Base-by-base conservation (phyloP, 2,329 filamentous ascomycete genomes). In the Metarhizium robertsii region DNA sequence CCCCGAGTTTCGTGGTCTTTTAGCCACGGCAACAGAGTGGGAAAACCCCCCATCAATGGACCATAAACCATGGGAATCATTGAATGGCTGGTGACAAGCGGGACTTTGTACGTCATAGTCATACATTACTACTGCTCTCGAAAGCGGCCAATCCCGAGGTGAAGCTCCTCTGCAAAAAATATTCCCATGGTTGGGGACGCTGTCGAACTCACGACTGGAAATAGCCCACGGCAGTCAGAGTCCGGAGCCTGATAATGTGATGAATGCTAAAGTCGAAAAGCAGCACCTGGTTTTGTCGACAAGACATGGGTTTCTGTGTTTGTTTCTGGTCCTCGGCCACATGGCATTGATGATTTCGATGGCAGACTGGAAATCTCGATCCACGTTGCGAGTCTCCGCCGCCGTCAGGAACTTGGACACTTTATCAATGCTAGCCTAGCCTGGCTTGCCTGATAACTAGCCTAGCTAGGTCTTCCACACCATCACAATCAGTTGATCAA, bases 31-130 rank as follows among this genome's bases (percentile, higher is more conserved):
- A 52, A 52, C 42, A 30, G 32, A 29, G 6, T 8, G 36, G 38
- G 10, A 6, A 25, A 8, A 25, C 3, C 11, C 30, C 14, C 25
- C 34, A 6, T 38, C 38, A 2, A 32, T 30, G 6, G 20, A 53
- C 10, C 36, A 25, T 14, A 25, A 14, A 20, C 32, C 32, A 34
- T 34, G 32, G 32, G 32, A 34, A 34, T 34, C 32, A 50, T 38
- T 36, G 32, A 34, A 49, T 53, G 54, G 50, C 46, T 30, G 50
- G 36, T 30, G 53, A 55, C 48, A 40, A 55, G 53, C 46, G 49
- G 53, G 49, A 34, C 48, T 29, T 45, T 34, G 16, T 36, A 34
- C 29, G 47, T 50, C 47, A 50, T 8, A 46, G 16, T 42, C 40
- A 18, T 14, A 42, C 43, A 11, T 18, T 34, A 6, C 32, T 14